Evolutionary conservation across 2,329 filamentous ascomycete genomes (phyloP).

Genomic region (Ophiostoma angusticollis): DNA sequence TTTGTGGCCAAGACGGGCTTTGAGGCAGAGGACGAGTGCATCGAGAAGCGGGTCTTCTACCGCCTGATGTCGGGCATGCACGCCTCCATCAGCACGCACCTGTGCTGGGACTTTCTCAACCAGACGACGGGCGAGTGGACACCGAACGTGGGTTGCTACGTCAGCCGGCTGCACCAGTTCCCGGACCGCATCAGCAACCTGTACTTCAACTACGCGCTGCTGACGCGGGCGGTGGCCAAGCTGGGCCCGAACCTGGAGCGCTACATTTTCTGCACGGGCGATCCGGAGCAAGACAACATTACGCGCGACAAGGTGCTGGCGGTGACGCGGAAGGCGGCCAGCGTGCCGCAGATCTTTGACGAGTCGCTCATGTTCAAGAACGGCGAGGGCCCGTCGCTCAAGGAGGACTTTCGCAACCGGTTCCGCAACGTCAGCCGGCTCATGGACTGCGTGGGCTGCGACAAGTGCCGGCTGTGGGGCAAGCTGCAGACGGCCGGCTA

Average conservation of each 20-base stretch:
- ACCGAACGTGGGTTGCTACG: constrained; percentile 83
- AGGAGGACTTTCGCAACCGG: constrained; percentile 93
- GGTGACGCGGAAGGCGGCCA: constrained; percentile 58
- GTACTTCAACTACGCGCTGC: constrained; percentile 98
- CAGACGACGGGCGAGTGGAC: constrained; percentile 89
- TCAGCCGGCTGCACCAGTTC: constrained; percentile 65
- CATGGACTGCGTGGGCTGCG: constrained; percentile 98
- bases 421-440: constrained; percentile 93
- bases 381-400: constrained; percentile 61
- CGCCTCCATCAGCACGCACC: constrained; percentile 87
- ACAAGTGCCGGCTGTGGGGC: constrained; percentile 96
- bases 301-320: constrained; percentile 75
- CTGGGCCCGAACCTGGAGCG: constrained; percentile 62
- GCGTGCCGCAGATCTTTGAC: constrained; percentile 74
- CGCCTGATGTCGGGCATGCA: constrained; percentile 95
- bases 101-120: constrained; percentile 94
- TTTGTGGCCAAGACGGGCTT: constrained; percentile 52
- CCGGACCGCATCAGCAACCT: constrained; percentile 92
- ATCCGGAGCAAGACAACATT: constrained; percentile 60
- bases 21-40: constrained; percentile 77
- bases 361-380: constrained; percentile 91
- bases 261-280: constrained; percentile 89
- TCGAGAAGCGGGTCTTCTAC: constrained; percentile 99
- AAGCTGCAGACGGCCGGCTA: constrained; percentile 94
- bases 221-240: constrained; percentile 84